These are phyloP conservation scores for Claviceps quebecensis DNA, from an alignment of 2,329 filamentous ascomycete species.

Conservation along the genomic window DNA sequence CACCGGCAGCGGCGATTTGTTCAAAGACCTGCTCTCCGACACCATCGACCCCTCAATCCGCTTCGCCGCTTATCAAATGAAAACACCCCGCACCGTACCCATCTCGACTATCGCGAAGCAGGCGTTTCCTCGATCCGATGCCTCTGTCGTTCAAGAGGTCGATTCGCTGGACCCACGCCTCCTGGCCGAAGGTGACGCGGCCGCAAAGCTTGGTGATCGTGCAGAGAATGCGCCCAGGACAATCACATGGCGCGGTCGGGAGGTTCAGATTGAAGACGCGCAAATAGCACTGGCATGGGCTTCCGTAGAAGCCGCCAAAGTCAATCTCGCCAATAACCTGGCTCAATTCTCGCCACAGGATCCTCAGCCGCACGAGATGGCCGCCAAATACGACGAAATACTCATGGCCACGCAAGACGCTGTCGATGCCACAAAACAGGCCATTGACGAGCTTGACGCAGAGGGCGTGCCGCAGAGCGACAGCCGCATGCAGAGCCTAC, in stretches of 20 bases:
- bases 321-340: slow-evolving; percentile 33
- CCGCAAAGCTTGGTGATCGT: slow-evolving; percentile 33
- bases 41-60: slow-evolving; percentile 88
- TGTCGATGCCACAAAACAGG: slow-evolving; percentile 82
- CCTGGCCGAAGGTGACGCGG: slow-evolving; percentile 39
- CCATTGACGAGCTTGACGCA: slow-evolving; percentile 75
- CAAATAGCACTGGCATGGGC: slow-evolving; percentile 77
- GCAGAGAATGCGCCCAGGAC: slow-evolving; percentile 51
- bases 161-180: slow-evolving; percentile 56
- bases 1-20: slow-evolving; percentile 51
- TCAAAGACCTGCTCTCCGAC: slow-evolving; percentile 72
- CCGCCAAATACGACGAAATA: slow-evolving; percentile 80
- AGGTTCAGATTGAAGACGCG: slow-evolving; percentile 83
- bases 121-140: slow-evolving; percentile 56
- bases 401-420: slow-evolving; percentile 85
- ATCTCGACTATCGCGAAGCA: slow-evolving; percentile 66
- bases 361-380: slow-evolving; percentile 49
- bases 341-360: slow-evolving; percentile 21
- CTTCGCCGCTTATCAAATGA: slow-evolving; percentile 85
- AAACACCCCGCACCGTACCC: slow-evolving; percentile 72
- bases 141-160: slow-evolving; percentile 49
- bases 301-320: slow-evolving; percentile 44
- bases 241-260: slow-evolving; percentile 73
- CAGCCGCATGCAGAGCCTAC: slow-evolving; percentile 75
- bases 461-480: slow-evolving; percentile 80